Conservation (phyloP, 768 basidiomycete genomes). For the Rossbeevera mucosa region DNA sequence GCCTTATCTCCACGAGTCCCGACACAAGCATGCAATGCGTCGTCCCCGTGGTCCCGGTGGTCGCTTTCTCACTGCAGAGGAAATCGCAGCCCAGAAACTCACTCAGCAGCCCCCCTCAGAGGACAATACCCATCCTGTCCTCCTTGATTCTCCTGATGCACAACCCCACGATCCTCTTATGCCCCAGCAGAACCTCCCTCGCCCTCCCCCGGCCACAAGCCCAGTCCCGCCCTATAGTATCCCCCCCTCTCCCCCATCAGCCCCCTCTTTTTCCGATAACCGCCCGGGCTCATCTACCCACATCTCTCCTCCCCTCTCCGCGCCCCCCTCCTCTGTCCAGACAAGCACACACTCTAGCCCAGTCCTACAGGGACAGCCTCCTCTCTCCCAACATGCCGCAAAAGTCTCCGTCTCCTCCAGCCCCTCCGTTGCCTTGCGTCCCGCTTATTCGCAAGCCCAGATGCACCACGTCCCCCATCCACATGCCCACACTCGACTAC, state of each 20-base stretch:
- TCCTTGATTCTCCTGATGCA: constrained; percentile 17
- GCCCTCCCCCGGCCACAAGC: constrained; percentile 14
- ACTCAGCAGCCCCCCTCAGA: constrained; percentile 26
- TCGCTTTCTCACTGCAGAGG: constrained; percentile 93
- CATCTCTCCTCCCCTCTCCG: constrained; percentile 15
- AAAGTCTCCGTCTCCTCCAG: constrained; percentile 32
- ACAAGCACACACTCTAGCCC: constrained; percentile 20
- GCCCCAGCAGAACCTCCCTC: constrained; percentile 14
- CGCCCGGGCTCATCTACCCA: constrained; percentile 12
- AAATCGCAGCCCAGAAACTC: constrained; percentile 80
- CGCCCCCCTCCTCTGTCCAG: constrained; percentile 22
- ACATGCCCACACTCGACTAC: constrained; percentile 72
- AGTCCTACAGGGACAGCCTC: constrained; percentile 11
- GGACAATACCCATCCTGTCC: constrained; percentile 16
- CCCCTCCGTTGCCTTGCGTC: constrained; percentile 46
- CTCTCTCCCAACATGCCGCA: constrained; percentile 22
- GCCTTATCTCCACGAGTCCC: constrained; percentile 98
- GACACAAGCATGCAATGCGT: constrained; percentile 97
- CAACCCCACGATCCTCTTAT: constrained; percentile 9
- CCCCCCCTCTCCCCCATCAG: constrained; percentile 18
- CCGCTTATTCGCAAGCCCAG: constrained; percentile 54
- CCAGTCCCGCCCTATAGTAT: constrained; percentile 19
- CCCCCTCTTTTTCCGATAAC: constrained; percentile 19
- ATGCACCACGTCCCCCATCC: constrained; percentile 83
- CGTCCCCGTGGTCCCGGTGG: constrained; percentile 96